A percentile compares a stretch with the other conserved stretches of the same genome.
Conservation (phyloP, 1,139 yeast species). For the Yamadazyma taylorii region DNA sequence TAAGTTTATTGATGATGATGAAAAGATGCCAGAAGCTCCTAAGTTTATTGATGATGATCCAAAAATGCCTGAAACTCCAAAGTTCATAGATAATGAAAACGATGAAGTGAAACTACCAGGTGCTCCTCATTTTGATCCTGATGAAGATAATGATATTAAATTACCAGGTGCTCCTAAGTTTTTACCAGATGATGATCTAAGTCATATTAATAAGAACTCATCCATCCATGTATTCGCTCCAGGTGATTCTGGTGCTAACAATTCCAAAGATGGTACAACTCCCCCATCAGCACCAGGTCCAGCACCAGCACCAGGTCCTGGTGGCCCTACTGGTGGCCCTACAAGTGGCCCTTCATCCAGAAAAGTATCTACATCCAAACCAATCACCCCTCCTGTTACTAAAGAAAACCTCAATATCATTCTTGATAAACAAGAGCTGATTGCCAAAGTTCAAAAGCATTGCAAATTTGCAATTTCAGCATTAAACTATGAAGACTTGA, state of each 20-base stretch:
- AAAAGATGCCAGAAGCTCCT: conserved; percentile 14
- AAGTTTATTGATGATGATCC: conserved; percentile 12
- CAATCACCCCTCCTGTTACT: conserved; percentile 9
- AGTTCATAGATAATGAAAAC: conserved; percentile 10
- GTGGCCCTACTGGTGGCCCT: no score
- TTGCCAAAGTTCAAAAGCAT: conserved; percentile 73
- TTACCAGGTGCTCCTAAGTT: conserved; percentile 47
- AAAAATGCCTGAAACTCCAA: conserved; percentile 13
- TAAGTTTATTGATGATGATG: conserved; percentile 11
- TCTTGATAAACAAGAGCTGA: conserved; percentile 58
- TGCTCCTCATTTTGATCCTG: conserved; percentile 35
- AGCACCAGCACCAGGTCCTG: not conserved
- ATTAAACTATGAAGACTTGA: conserved; percentile 82
- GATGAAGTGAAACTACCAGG: conserved; percentile 24
- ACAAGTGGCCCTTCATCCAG: not conserved
- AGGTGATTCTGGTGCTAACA: conserved; percentile 7
- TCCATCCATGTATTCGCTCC: conserved; percentile 41
- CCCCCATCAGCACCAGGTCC: conserved; percentile 5
- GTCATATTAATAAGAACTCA: conserved; percentile 39
- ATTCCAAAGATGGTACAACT: conserved; percentile 4
- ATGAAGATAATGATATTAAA: conserved; percentile 24
- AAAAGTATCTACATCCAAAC: conserved; percentile 3
- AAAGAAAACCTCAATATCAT: conserved; percentile 50
- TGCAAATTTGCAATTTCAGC: conserved; percentile 95
- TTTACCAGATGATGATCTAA: conserved; percentile 41